Conservation (phyloP, 2,329 filamentous ascomycete genomes). For the Colletotrichum zoysiae region DNA sequence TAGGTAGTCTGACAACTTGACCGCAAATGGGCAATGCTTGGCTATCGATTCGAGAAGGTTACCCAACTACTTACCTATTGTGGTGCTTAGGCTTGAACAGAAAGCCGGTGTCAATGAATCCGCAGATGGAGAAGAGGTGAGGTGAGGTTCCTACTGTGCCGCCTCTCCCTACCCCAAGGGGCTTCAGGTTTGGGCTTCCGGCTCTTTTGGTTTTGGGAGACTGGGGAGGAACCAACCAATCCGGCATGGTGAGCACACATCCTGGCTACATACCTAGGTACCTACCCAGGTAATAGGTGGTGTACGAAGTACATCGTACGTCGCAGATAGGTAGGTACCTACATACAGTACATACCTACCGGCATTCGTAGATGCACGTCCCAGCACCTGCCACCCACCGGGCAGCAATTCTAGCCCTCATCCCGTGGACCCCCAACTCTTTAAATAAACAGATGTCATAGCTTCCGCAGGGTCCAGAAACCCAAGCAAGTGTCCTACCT, state of each 20-base stretch:
- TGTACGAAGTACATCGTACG: too few relatives aligned
- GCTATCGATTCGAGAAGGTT: neutral
- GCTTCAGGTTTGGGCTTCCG: neutral
- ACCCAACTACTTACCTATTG: neutral
- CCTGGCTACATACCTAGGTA: neutral
- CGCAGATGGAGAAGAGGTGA: neutral
- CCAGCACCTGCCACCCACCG: neutral
- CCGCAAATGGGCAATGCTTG: neutral
- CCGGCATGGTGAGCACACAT: neutral
- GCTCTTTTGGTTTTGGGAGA: too few relatives aligned
- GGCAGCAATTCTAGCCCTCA: neutral
- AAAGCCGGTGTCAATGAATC: neutral
- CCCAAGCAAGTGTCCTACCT: neutral
- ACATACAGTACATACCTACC: too few relatives aligned
- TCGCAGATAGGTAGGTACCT: too few relatives aligned
- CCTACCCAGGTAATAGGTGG: too few relatives aligned
- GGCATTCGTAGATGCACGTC: neutral
- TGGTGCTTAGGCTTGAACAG: neutral
- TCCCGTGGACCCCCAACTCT: neutral
- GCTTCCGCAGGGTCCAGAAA: neutral
- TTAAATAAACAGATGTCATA: neutral
- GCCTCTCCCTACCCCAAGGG: neutral
- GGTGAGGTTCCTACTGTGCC: neutral
- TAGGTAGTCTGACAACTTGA: neutral
- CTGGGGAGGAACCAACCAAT: neutral